Evolutionary conservation across 2,329 filamentous ascomycete genomes (phyloP), one percentile per base, ranked within the genome.

Genomic region (Fusarium sp.): DNA sequence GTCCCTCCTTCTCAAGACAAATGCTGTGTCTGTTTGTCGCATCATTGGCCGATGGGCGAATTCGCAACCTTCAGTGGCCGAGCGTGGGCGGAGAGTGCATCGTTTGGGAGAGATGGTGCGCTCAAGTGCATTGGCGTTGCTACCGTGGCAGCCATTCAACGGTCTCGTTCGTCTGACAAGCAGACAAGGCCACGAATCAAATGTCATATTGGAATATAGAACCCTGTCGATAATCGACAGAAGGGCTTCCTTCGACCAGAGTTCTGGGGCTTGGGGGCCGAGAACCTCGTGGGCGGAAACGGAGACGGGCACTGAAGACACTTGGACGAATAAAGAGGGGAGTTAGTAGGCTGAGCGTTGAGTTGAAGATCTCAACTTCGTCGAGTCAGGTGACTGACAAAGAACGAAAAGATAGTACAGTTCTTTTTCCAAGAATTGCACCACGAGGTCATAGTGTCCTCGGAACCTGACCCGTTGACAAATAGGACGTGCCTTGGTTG

Each of bases 171-270:
- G 56, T 55, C 67, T 58, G 45, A 58, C 28, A 39, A 65, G 40
- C 42, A 53, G 51, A 66, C 72, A 70, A 72, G 72, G 72, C 72
- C 68, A 72, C 72, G 68, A 74, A 74, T 74, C 44, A 64, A 48
- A 38, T 15, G 18, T 42, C 36, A 36, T 42, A 15, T 20, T 44
- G 49, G n/a, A 34, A 22, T 44, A 36, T 51, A 51, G 39, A 69
- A 56, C 48, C 59, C 61, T 60, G 68, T 58, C 59, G 26, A 58
- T 28, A 62, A 54, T 61, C 36, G 63, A 59, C 54, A 56, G 31
- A 53, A 60, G 46, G 48, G 53, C 57, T 48, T 70, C 57, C 60
- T 54, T 55, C 54, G 63, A 58, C 52, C 48, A 57, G 55, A 62
- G 42, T 50, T 48, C 63, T 54, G 68, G 60, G 53, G 46, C 54